Evolutionary conservation across 2,329 filamentous ascomycete species (phyloP).

Genomic region (Colletotrichum godetiae): DNA sequence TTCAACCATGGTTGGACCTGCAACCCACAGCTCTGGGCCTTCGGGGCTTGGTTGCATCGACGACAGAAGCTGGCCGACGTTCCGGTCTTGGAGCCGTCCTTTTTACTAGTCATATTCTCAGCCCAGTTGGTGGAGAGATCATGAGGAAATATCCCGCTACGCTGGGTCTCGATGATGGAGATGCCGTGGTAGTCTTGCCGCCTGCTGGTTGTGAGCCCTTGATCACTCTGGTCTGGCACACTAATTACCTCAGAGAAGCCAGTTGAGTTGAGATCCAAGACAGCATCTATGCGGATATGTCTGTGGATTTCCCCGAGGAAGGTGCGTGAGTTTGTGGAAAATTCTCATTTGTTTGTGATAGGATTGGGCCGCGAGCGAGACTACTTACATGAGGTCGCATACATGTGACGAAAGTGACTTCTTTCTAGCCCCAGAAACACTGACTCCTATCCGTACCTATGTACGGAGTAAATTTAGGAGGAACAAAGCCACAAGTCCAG

Average conservation of each 20-base stretch:
- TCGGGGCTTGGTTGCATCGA: neutral
- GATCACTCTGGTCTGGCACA: neutral
- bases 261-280: neutral
- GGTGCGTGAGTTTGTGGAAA: neutral
- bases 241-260: neutral
- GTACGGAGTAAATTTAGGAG: too few relatives aligned
- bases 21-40: neutral
- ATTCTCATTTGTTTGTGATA: neutral
- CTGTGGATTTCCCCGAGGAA: neutral
- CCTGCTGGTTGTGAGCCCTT: neutral
- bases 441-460: neutral
- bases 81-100: neutral
- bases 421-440: too few relatives aligned
- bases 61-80: conserved; percentile 4
- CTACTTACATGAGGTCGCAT: neutral
- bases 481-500: neutral
- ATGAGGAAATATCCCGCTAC: neutral
- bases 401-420: neutral
- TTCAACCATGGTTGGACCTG: neutral
- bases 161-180: neutral
- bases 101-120: neutral
- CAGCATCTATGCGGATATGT: neutral
- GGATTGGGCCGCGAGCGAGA: neutral
- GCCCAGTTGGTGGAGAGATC: conserved; percentile 18
- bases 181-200: neutral